These are phyloP conservation scores for Breviolum minutum DNA, from an alignment of 73 alveolate genomes.

Conservation along the genomic window DNA sequence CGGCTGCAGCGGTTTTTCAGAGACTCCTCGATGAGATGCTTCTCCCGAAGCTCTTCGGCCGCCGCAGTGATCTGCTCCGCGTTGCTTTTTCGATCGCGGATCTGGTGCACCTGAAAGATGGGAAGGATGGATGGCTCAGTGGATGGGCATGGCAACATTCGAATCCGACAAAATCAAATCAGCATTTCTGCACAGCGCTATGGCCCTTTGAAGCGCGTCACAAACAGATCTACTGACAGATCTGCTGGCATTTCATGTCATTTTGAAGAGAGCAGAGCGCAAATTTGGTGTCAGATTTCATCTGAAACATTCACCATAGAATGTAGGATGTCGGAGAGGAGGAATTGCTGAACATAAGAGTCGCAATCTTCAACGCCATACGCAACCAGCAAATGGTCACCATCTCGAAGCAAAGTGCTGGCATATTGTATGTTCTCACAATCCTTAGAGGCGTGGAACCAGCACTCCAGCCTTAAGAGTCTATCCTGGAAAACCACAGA, in stretches of 20 bases:
- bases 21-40: conserved; percentile 23
- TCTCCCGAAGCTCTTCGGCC: conserved; percentile 61
- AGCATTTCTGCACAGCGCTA: too few species aligned
- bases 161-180: neutral
- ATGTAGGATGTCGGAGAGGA: neutral
- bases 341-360: conserved; percentile 22
- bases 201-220: too few species aligned
- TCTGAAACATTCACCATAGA: conserved; percentile 4
- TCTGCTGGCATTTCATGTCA: too few species aligned
- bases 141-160: neutral
- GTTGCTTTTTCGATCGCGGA: conserved; percentile 68
- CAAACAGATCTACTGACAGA: too few species aligned
- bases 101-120: neutral
- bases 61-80: conserved; percentile 36
- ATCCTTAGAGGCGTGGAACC: neutral
- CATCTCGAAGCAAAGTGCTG: conserved; percentile 22
- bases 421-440: conserved; percentile 65
- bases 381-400: conserved; percentile 25
- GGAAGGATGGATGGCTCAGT: neutral
- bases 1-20: neutral
- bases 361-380: neutral
- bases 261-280: neutral
- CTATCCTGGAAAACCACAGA: too few species aligned
- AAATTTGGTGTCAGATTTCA: neutral
- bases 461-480: neutral